These are phyloP conservation scores for Penicillium cosmopolitanum DNA, from an alignment of 495 filamentous ascomycete genomes.

Conservation along the genomic window DNA sequence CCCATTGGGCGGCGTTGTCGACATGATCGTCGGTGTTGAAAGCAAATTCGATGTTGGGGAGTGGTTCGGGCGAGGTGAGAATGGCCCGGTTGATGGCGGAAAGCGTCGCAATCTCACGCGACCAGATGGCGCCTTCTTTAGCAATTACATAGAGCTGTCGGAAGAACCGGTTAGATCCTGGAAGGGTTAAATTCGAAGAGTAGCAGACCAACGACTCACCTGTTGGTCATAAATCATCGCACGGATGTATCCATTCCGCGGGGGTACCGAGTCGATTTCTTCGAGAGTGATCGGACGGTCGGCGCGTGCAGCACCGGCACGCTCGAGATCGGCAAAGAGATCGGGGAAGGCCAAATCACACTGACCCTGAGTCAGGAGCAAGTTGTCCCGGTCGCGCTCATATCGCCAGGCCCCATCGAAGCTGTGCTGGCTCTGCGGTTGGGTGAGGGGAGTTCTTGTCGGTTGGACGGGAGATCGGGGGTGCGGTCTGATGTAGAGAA, in stretches of 20 bases:
- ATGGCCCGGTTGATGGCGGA: constrained; percentile 30
- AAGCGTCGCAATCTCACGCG: constrained; percentile 33
- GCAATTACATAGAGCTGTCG: constrained; percentile 31
- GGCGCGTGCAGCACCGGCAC: constrained; percentile 27
- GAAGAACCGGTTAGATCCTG: background rate
- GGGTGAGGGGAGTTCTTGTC: constrained; percentile 1
- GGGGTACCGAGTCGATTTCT: constrained; percentile 30
- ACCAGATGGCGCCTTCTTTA: constrained; percentile 27
- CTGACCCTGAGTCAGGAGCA: constrained; percentile 27
- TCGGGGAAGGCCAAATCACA: constrained; percentile 38
- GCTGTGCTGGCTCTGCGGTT: constrained; percentile 3
- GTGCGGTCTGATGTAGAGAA: background rate
- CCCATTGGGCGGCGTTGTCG: constrained; percentile 42
- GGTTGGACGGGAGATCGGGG: background rate
- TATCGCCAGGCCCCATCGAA: constrained; percentile 27
- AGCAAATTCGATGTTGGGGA: constrained; percentile 63
- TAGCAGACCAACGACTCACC: constrained; percentile 14
- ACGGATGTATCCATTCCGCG: constrained; percentile 29
- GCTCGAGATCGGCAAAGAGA: constrained; percentile 38
- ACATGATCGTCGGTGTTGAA: constrained; percentile 47
- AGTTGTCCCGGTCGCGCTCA: constrained; percentile 27
- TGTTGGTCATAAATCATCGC: constrained; percentile 42
- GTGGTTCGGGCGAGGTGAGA: constrained; percentile 36
- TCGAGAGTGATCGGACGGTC: constrained; percentile 26
- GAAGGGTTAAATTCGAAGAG: no score